Evolutionary conservation across 164 flowering plant genomes (phyloP).

Genomic region (Stephania cephalantha): DNA sequence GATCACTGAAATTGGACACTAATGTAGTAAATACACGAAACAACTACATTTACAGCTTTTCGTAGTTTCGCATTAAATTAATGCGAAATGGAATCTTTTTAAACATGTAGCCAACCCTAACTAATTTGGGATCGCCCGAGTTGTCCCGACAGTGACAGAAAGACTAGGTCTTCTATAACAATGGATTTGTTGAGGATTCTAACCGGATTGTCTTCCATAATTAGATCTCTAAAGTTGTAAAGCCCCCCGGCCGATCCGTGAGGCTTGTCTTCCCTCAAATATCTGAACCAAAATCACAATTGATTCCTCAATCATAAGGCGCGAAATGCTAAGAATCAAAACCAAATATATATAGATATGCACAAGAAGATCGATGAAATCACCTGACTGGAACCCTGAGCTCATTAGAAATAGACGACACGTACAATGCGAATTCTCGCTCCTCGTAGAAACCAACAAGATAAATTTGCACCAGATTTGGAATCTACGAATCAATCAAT

Average conservation of each 20-base stretch:
- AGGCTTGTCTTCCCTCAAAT: conserved; percentile 90
- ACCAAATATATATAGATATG: background rate
- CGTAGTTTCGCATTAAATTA: background rate
- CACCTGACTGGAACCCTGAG: conserved; percentile 91
- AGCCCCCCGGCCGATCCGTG: conserved; percentile 99
- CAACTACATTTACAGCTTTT: background rate
- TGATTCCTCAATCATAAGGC: background rate
- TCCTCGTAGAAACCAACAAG: conserved; percentile 97
- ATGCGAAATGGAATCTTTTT: background rate
- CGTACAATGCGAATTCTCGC: conserved; percentile 89
- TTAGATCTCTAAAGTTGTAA: conserved; percentile 81
- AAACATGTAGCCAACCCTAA: too few species aligned
- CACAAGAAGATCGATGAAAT: background rate
- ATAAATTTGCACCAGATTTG: conserved; percentile 81
- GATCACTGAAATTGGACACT: background rate
- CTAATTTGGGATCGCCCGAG: background rate
- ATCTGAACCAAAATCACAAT: conserved; percentile 39
- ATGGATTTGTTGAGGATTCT: conserved; percentile 7
- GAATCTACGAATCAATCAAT: conserved; percentile 43
- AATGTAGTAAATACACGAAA: background rate
- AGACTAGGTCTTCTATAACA: background rate
- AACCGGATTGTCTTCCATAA: conserved; percentile 97
- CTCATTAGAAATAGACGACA: conserved; percentile 88
- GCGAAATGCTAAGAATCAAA: background rate
- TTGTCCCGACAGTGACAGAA: background rate